Conservation (phyloP, 164 flowering plant species). For the Chimonanthus praecox region DNA sequence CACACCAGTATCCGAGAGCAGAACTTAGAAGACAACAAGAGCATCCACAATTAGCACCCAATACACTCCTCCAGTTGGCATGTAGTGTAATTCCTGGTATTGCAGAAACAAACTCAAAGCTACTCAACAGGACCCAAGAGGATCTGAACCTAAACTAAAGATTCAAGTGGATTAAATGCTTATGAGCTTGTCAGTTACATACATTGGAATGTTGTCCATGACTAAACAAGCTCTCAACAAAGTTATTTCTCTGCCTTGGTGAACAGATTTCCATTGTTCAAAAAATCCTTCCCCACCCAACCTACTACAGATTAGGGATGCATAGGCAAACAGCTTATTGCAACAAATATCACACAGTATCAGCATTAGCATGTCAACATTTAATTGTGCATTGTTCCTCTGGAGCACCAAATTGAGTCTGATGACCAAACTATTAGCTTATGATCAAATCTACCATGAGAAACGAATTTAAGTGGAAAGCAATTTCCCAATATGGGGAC, state of each 20-base stretch:
- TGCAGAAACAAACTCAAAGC: background rate
- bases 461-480: no score
- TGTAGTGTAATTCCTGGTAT: background rate
- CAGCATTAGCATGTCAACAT: background rate
- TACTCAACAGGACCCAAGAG: background rate
- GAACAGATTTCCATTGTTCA: background rate
- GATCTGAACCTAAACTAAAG: background rate
- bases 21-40: conserved; percentile 1
- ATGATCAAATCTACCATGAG: no score
- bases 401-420: background rate
- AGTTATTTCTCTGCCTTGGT: background rate
- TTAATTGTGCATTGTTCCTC: background rate
- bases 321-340: background rate
- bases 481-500: background rate
- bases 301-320: background rate
- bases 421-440: no score
- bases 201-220: background rate
- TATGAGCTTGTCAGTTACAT: no score
- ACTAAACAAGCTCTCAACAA: background rate
- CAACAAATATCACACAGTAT: no score
- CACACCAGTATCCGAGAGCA: background rate
- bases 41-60: background rate
- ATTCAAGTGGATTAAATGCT: no score
- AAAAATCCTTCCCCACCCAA: background rate
- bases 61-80: background rate